Percentiles rank a stretch among this genome's conserved stretches.
These are phyloP conservation scores for Camelina neglecta DNA, from an alignment of 345 rosid species.

Conservation along the genomic window DNA sequence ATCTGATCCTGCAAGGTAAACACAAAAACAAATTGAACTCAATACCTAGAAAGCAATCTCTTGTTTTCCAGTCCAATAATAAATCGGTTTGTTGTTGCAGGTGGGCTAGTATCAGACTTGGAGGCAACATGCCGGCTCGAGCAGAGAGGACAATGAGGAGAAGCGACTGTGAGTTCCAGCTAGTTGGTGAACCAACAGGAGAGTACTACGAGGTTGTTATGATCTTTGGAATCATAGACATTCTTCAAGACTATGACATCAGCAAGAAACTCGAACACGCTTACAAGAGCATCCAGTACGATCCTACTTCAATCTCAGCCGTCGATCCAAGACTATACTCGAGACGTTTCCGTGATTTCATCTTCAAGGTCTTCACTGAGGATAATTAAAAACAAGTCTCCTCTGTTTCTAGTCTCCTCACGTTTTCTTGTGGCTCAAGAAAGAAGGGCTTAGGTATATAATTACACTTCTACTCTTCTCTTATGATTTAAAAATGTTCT, in stretches of 20 bases:
- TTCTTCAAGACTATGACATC: conserved; percentile 92
- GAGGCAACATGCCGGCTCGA: conserved; percentile 81
- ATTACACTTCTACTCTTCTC: neutral
- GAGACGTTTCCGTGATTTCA: conserved; percentile 83
- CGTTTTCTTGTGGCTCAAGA: conserved; percentile 26
- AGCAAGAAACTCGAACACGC: conserved; percentile 97
- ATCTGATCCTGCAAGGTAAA: conserved; percentile 46
- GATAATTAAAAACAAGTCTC: conserved; percentile 59
- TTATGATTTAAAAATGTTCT: neutral
- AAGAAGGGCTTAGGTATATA: conserved; percentile 22
- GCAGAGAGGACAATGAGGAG: conserved; percentile 78
- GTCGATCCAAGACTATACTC: conserved; percentile 92
- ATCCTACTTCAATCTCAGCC: conserved; percentile 92
- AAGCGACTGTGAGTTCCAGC: conserved; percentile 63
- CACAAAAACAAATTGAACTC: neutral
- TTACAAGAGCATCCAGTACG: conserved; percentile 86
- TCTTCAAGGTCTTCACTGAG: conserved; percentile 70
- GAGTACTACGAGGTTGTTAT: conserved; percentile 81
- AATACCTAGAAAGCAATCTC: neutral
- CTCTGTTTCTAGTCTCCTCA: conserved; percentile 21
- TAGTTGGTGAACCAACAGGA: conserved; percentile 81
- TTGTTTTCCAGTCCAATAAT: neutral
- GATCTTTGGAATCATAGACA: conserved; percentile 91
- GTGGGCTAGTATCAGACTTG: conserved; percentile 78
- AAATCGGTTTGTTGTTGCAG: conserved; percentile 46